Evolutionary conservation across 2,329 filamentous ascomycete species (phyloP).

Genomic region (Pseudogymnoascus pannorum): DNA sequence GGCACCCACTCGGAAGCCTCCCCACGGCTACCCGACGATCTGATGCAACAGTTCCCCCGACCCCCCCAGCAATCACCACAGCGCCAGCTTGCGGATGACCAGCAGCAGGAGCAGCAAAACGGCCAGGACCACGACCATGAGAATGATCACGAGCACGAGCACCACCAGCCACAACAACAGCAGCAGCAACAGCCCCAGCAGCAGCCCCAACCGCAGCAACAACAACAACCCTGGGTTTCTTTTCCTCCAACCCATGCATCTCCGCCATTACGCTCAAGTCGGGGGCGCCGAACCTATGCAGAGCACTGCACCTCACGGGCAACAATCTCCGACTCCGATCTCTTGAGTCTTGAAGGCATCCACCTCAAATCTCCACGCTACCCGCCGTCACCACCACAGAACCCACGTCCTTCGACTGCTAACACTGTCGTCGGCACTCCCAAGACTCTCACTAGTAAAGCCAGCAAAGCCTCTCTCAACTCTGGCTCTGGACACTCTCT

Average conservation of each 20-base stretch:
- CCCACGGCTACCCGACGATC: neutral
- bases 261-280: neutral
- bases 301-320: slow-evolving; percentile 20
- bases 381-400: slow-evolving; percentile 1
- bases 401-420: slow-evolving; percentile 14
- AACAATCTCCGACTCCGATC: slow-evolving; percentile 26
- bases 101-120: neutral
- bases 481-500: neutral
- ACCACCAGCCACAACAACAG: neutral
- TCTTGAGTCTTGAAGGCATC: slow-evolving; percentile 27
- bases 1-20: neutral
- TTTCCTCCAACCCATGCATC: neutral
- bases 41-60: neutral
- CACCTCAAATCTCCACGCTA: slow-evolving; percentile 22
- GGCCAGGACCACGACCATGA: neutral
- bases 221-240: neutral
- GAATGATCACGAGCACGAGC: neutral
- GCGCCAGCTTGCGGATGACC: neutral
- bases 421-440: slow-evolving; percentile 22
- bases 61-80: neutral
- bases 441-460: slow-evolving; percentile 9
- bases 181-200: neutral
- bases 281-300: neutral
- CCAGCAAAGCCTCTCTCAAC: slow-evolving; percentile 16
- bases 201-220: neutral